Conservation (phyloP, 2,329 filamentous ascomycete genomes). For the Neofusicoccum ribis region DNA sequence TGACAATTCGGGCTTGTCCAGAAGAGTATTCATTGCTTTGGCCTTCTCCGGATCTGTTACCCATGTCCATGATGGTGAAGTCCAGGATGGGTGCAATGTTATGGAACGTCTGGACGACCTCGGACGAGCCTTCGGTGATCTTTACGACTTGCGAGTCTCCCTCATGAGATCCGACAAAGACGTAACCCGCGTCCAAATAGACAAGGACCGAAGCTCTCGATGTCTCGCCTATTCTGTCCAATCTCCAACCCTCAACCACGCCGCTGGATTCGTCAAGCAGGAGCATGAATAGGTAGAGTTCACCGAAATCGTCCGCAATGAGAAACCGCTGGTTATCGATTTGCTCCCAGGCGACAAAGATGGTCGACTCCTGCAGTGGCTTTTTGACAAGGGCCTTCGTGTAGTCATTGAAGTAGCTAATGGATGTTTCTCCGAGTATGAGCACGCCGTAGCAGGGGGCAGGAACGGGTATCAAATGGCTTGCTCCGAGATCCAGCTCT, state of each 20-base stretch:
- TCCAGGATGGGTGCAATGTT: constrained; percentile 93
- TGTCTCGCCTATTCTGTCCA: constrained; percentile 67
- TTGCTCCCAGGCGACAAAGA: constrained; percentile 90
- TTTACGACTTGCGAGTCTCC: constrained; percentile 84
- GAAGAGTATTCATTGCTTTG: constrained; percentile 90
- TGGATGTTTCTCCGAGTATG: constrained; percentile 61
- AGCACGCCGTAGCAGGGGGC: constrained; percentile 54
- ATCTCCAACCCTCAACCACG: constrained; percentile 67
- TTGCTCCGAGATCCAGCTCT: constrained; percentile 60
- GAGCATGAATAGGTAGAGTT: constrained; percentile 81
- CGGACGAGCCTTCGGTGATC: constrained; percentile 61
- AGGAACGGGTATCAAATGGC: constrained; percentile 62
- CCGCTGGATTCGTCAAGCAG: constrained; percentile 62
- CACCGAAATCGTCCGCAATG: constrained; percentile 89
- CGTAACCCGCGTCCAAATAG: constrained; percentile 69
- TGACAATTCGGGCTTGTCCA: constrained; percentile 89
- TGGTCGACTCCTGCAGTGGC: constrained; percentile 69
- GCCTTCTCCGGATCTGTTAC: constrained; percentile 74
- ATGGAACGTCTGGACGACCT: constrained; percentile 70
- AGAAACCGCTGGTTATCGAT: constrained; percentile 81
- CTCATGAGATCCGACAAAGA: constrained; percentile 90
- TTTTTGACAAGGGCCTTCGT: constrained; percentile 66
- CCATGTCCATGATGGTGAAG: constrained; percentile 95
- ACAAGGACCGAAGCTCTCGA: constrained; percentile 77
- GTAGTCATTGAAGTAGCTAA: constrained; percentile 82